Conservation (phyloP, 2,329 filamentous ascomycete genomes). For the Fusarium sp. region DNA sequence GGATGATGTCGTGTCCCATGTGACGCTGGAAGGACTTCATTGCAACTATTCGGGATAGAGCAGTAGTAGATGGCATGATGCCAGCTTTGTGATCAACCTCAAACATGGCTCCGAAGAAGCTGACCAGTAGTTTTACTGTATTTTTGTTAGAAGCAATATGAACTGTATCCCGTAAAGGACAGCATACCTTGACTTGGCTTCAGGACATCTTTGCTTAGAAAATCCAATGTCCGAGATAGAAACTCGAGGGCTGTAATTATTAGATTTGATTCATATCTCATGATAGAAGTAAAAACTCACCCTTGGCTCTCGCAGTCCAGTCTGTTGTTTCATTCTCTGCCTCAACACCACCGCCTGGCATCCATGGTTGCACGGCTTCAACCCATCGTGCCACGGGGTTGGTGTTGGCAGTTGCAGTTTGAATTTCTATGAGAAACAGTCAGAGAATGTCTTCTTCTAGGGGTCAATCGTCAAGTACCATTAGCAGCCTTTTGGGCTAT, state of each 20-base stretch:
- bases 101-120: slow-evolving; percentile 72
- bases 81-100: slow-evolving; percentile 73
- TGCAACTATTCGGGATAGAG: slow-evolving; percentile 63
- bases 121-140: slow-evolving; percentile 62
- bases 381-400: slow-evolving; percentile 69
- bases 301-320: slow-evolving; percentile 68
- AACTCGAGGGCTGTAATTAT: slow-evolving; percentile 66
- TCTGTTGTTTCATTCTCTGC: slow-evolving; percentile 62
- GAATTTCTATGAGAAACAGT: slow-evolving; percentile 57
- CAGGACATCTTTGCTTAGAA: slow-evolving; percentile 62
- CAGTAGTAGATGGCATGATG: slow-evolving; percentile 67
- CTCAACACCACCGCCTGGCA: slow-evolving; percentile 60
- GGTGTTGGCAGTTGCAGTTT: slow-evolving; percentile 59
- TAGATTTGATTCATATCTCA: background rate
- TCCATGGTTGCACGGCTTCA: slow-evolving; percentile 69
- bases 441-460: slow-evolving; percentile 10
- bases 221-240: slow-evolving; percentile 66
- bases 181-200: slow-evolving; percentile 65
- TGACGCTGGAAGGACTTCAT: slow-evolving; percentile 68
- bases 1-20: slow-evolving; percentile 64
- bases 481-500: slow-evolving; percentile 64
- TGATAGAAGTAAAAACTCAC: slow-evolving; percentile 48
- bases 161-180: background rate
- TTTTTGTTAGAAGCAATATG: slow-evolving; percentile 17
- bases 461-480: slow-evolving; percentile 48